Conservation (phyloP, 2,329 filamentous ascomycete genomes). For the Exophiala dermatitidis region DNA sequence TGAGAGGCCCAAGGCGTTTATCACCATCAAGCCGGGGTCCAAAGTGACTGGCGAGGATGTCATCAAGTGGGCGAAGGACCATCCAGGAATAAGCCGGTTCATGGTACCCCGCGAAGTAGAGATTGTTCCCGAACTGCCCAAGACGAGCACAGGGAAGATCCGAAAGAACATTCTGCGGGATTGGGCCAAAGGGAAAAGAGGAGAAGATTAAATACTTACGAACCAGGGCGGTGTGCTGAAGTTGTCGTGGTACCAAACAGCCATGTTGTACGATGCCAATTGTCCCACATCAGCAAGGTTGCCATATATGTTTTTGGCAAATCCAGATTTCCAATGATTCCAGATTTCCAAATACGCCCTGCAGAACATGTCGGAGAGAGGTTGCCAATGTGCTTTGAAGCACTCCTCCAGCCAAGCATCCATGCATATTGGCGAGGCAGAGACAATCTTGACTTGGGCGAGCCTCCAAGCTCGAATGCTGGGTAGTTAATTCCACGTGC, state of each 20-base stretch:
- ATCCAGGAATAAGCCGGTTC: conserved; percentile 77
- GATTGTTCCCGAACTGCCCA: conserved; percentile 79
- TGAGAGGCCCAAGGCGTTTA: conserved; percentile 87
- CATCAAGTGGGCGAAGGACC: conserved; percentile 76
- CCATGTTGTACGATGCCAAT: neutral
- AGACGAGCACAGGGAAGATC: conserved; percentile 95
- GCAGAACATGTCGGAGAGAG: no score
- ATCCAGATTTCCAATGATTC: no score
- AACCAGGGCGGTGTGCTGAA: neutral
- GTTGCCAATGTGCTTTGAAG: no score
- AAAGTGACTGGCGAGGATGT: conserved; percentile 58
- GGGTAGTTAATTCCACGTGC: no score
- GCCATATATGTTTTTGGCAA: no score
- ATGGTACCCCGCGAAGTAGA: conserved; percentile 74
- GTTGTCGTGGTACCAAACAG: neutral
- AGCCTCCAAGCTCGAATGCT: no score
- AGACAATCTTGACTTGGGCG: no score
- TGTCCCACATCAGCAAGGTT: no score
- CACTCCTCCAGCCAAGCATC: no score
- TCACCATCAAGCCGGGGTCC: conserved; percentile 69
- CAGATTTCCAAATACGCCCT: no score
- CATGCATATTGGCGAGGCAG: no score
- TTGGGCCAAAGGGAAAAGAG: conserved; percentile 60
- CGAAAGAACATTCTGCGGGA: conserved; percentile 88
- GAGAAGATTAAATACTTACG: conserved; percentile 10